Base-by-base conservation (phyloP, 148 eudicot genomes). In the Oxyria digyna region DNA sequence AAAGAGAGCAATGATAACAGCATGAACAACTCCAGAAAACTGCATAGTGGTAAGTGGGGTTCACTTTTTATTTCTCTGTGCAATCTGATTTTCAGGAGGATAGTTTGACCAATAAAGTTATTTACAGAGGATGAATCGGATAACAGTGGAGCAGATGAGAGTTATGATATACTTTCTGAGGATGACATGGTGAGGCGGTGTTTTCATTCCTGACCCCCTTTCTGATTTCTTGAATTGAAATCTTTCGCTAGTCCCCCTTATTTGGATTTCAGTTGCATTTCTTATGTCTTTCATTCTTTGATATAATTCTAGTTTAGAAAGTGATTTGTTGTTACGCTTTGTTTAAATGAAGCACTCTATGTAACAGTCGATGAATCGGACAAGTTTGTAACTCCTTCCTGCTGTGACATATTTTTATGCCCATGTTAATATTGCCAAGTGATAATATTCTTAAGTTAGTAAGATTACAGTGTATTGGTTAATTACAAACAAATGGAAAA, bases 171-270 rank as follows among this genome's bases (percentile, higher is more conserved):
- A 48, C 68, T 49, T 32, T 79, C 94, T 57, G 87, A 76, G 67
- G 89, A 87, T 78, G 97, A 91, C 38, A 52, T 46, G 77, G 99
- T 95, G 76, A 82, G 87, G 23, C 43, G 20, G 21, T 59, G n/a
- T 31, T 59, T 55, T 55, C 15, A 23, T 24, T 13, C n/a, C n/a
- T n/a, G n/a, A n/a, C n/a, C 37, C n/a, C 65, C 65, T 29, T 59
- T 31, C n/a, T 59, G 5, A 31, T 27, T 1, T 29, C 37, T 27
- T 31, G 38, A 59, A 59, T 17, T 59, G 38, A 29, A 23, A 26
- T 31, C 18, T 59, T 31, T 46, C n/a, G n/a, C n/a, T n/a, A n/a
- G n/a, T n/a, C 31, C 0, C 48, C 13, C 4, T 50, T 59, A 17
- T 42, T 24, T 42, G 37, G 18, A 31, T 40, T 15, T 68, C 10